phyloP scores from a whole-genome alignment of 2,329 filamentous ascomycete genomes.

The Pseudofabraea citricarpa region DNA sequence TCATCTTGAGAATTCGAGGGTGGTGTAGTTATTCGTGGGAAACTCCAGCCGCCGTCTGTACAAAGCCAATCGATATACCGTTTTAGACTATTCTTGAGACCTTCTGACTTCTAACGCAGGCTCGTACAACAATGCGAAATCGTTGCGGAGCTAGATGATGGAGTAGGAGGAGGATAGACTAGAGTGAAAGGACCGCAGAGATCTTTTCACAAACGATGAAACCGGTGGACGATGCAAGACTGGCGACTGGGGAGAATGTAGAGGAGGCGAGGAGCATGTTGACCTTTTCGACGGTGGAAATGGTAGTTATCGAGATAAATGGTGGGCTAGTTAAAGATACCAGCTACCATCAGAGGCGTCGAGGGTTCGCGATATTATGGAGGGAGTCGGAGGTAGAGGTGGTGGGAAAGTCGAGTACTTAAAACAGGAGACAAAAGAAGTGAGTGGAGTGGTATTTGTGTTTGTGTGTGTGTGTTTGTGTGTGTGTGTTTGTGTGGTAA shows the following conservation, averaged over 20 bases:
- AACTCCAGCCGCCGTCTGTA: constrained; percentile 52
- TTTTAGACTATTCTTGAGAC: constrained; percentile 33
- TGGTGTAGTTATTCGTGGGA: constrained; percentile 19
- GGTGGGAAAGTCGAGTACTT: constrained; percentile 6
- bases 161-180: constrained; percentile 35
- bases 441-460: too few species aligned
- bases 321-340: constrained; percentile 22
- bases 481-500: too few species aligned
- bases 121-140: constrained; percentile 28
- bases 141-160: constrained; percentile 36
- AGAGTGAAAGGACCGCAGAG: constrained; percentile 31
- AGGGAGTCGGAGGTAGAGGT: not conserved
- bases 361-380: constrained; percentile 2
- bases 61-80: constrained; percentile 45
- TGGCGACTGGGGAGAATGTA: constrained; percentile 53
- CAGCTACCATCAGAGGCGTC: constrained; percentile 23
- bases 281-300: constrained; percentile 27
- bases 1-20: constrained; percentile 48
- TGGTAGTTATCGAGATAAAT: constrained; percentile 25
- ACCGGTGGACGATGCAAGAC: constrained; percentile 58
- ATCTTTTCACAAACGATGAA: constrained; percentile 49
- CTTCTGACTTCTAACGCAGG: constrained; percentile 36
- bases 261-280: constrained; percentile 56
- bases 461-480: too few species aligned
- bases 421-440: constrained; percentile 9